Evolutionary conservation across 208 protist species (phyloP).

Genomic region (Trypanosoma melophagium): DNA sequence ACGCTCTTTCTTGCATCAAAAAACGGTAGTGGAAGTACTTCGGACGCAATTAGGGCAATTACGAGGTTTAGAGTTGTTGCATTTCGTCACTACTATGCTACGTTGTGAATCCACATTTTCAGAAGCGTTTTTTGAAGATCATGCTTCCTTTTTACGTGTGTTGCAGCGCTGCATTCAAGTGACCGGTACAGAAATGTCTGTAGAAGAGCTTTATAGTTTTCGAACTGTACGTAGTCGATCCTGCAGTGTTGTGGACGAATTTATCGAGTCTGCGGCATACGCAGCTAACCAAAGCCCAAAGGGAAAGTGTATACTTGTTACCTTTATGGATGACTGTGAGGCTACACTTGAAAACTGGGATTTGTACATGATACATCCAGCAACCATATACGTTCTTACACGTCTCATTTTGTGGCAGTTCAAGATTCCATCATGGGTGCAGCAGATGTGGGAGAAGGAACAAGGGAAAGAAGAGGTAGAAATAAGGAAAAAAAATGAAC

Average conservation of each 20-base stretch:
- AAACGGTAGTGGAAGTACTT: conserved; percentile 33
- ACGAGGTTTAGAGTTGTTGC: conserved; percentile 58
- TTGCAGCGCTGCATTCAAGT: conserved; percentile 62
- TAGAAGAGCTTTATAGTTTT: conserved; percentile 58
- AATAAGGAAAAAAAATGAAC: conserved; percentile 13
- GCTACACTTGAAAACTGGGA: conserved; percentile 76
- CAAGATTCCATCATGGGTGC: conserved; percentile 13
- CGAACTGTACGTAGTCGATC: conserved; percentile 38
- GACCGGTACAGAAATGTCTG: conserved; percentile 51
- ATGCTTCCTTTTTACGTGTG: conserved; percentile 32
- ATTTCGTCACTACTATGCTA: conserved; percentile 52
- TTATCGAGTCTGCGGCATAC: conserved; percentile 61
- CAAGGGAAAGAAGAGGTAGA: too few species aligned
- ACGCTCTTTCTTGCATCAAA: conserved; percentile 11
- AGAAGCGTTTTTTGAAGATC: conserved; percentile 22
- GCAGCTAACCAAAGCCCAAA: conserved; percentile 22
- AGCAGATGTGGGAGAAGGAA: too few species aligned
- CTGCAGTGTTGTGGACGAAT: conserved; percentile 69
- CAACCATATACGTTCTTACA: conserved; percentile 73
- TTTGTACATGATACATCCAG: conserved; percentile 74
- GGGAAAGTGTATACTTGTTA: conserved; percentile 26
- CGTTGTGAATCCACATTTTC: conserved; percentile 42
- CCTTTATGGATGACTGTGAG: conserved; percentile 64
- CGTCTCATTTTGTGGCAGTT: conserved; percentile 83
- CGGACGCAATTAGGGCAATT: conserved; percentile 38